phyloP scores from a whole-genome alignment of 2,329 filamentous ascomycete genomes.

The Nemania bipapillata region DNA sequence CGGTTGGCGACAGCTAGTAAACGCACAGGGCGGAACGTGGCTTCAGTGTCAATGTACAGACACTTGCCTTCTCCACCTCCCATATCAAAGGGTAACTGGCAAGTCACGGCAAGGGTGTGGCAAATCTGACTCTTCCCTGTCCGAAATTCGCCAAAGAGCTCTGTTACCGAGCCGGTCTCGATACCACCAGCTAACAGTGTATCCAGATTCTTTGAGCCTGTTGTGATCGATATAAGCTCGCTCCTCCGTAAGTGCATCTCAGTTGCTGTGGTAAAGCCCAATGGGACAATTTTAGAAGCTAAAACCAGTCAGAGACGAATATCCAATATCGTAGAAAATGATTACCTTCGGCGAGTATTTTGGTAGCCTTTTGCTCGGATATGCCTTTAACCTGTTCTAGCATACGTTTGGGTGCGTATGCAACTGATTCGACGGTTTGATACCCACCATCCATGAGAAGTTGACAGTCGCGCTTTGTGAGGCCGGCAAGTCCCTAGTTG shows the following conservation, averaged over 20 bases:
- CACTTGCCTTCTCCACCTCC: slow-evolving; percentile 98
- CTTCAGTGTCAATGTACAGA: slow-evolving; percentile 97
- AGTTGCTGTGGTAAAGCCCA: slow-evolving; percentile 98
- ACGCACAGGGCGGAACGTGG: slow-evolving; percentile 93
- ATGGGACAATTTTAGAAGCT: slow-evolving; percentile 96
- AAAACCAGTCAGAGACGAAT: slow-evolving; percentile 21
- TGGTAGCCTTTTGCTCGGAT: slow-evolving; percentile 93
- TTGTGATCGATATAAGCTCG: slow-evolving; percentile 97
- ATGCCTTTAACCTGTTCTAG: slow-evolving; percentile 98
- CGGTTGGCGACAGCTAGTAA: slow-evolving; percentile 91
- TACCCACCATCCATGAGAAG: slow-evolving; percentile 90
- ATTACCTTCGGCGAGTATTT: slow-evolving; percentile 87
- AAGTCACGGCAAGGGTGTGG: slow-evolving; percentile 97
- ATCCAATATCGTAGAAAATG: not conserved
- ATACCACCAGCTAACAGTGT: slow-evolving; percentile 93
- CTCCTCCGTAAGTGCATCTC: slow-evolving; percentile 98
- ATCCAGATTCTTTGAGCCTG: slow-evolving; percentile 96
- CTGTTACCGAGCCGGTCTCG: slow-evolving; percentile 96
- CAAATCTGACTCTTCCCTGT: slow-evolving; percentile 99
- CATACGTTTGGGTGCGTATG: slow-evolving; percentile 84
- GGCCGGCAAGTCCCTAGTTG: slow-evolving; percentile 79
- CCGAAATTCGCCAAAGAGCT: slow-evolving; percentile 97
- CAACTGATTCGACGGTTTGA: slow-evolving; percentile 94
- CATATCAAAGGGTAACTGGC: slow-evolving; percentile 98
- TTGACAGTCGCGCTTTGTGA: slow-evolving; percentile 96